These are phyloP conservation scores for Eragrostis nindensis DNA, from an alignment of 176 grass and related monocot genomes.

Conservation along the genomic window DNA sequence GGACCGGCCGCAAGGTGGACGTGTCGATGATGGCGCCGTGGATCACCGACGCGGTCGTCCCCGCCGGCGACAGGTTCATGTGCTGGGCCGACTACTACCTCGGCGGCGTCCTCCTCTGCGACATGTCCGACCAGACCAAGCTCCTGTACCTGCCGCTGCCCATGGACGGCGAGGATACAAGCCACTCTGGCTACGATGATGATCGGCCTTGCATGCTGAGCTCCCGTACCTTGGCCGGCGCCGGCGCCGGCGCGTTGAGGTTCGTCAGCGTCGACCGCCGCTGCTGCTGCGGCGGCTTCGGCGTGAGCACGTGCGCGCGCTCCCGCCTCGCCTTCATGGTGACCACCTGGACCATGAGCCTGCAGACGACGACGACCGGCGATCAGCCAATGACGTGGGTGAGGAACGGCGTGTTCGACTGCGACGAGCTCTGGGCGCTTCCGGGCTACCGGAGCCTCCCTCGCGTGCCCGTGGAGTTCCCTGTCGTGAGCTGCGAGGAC, in stretches of 20 bases:
- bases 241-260: background rate
- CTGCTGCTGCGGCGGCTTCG: background rate
- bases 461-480: rapidly evolving
- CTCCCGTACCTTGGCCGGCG: background rate
- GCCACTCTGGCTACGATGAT: too few relatives aligned
- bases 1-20: background rate
- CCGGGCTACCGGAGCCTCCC: background rate
- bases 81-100: background rate
- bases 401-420: background rate
- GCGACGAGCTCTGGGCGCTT: background rate
- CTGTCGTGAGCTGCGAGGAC: background rate
- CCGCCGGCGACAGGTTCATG: too few relatives aligned
- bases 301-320: background rate
- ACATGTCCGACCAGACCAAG: background rate
- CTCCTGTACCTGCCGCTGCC: background rate
- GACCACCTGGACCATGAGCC: background rate
- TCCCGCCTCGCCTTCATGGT: background rate
- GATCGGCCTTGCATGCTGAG: too few relatives aligned
- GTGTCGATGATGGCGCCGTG: too few relatives aligned
- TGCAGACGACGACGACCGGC: background rate
- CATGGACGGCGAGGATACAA: background rate
- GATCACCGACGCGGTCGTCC: background rate
- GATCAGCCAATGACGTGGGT: background rate
- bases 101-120: background rate
- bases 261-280: background rate